phyloP scores from a whole-genome alignment of 73 alveolate species.

The Paramecium bursaria region DNA sequence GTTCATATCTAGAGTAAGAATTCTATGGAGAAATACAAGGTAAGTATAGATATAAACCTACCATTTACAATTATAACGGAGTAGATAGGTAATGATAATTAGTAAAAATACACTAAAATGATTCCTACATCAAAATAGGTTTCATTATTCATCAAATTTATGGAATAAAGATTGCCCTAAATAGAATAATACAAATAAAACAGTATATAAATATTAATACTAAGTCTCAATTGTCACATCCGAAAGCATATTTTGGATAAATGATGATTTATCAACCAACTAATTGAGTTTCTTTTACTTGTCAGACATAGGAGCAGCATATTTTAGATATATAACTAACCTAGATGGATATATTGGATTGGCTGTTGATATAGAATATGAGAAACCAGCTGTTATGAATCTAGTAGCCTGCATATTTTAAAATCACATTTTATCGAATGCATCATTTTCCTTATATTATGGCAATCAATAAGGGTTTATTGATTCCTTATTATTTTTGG shows the following conservation, averaged over 20 bases:
- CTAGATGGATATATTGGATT: slow-evolving; percentile 52
- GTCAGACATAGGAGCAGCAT: slow-evolving; percentile 6
- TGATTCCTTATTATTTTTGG: slow-evolving; percentile 4
- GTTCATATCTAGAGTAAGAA: background rate
- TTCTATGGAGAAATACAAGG: background rate
- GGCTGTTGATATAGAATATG: background rate
- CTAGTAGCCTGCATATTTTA: background rate
- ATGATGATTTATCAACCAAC: background rate
- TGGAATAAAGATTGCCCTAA: slow-evolving; percentile 2
- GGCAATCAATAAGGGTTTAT: background rate
- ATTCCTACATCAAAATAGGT: background rate
- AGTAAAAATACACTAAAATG: background rate
- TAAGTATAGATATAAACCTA: background rate
- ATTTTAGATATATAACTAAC: background rate
- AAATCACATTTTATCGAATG: background rate
- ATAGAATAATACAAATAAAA: slow-evolving; percentile 9
- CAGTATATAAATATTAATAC: background rate
- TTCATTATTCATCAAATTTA: background rate
- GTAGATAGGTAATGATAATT: background rate
- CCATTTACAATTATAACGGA: slow-evolving; percentile 46
- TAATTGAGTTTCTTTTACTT: background rate
- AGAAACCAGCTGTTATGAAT: background rate
- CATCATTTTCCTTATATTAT: slow-evolving; percentile 4
- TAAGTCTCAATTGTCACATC: too few species aligned
- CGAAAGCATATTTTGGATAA: slow-evolving; percentile 9